Conservation (phyloP, 139 green algal genomes). For the Chlorella sp. region DNA sequence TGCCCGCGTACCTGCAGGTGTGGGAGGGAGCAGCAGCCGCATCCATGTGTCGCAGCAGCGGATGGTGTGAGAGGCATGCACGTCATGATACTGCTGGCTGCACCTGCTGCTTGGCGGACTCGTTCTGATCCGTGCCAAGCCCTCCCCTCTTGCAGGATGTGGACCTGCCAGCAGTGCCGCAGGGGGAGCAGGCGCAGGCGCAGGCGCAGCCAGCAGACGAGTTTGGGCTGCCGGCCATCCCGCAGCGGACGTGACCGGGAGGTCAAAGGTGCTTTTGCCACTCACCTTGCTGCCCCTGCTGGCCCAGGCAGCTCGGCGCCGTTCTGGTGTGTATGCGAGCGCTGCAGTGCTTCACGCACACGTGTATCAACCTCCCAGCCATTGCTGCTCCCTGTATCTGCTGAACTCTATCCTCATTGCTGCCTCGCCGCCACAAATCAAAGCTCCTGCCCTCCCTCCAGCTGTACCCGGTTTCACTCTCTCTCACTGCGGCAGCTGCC, state of each 20-base stretch:
- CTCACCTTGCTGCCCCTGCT: neutral
- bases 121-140: too few species aligned
- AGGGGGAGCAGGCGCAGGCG: conserved; percentile 22
- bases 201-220: conserved; percentile 51
- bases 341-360: too few species aligned
- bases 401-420: neutral
- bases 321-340: neutral
- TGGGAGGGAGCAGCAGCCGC: too few species aligned
- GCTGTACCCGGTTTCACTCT: too few species aligned
- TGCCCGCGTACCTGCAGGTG: conserved; percentile 85
- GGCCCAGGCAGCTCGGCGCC: neutral
- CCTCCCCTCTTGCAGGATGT: neutral
- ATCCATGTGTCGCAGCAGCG: too few species aligned
- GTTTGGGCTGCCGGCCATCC: conserved; percentile 64
- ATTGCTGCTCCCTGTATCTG: neutral
- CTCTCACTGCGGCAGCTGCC: too few species aligned
- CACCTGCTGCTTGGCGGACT: too few species aligned
- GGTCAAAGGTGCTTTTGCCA: too few species aligned
- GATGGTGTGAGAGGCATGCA: too few species aligned
- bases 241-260: conserved; percentile 50
- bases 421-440: too few species aligned
- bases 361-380: neutral
- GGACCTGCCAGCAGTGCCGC: conserved; percentile 61
- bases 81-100: too few species aligned
- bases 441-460: too few species aligned